Evolutionary conservation across 345 rosid genomes (phyloP), one percentile per base, ranked within the genome.

Genomic region (Heritiera littoralis): DNA sequence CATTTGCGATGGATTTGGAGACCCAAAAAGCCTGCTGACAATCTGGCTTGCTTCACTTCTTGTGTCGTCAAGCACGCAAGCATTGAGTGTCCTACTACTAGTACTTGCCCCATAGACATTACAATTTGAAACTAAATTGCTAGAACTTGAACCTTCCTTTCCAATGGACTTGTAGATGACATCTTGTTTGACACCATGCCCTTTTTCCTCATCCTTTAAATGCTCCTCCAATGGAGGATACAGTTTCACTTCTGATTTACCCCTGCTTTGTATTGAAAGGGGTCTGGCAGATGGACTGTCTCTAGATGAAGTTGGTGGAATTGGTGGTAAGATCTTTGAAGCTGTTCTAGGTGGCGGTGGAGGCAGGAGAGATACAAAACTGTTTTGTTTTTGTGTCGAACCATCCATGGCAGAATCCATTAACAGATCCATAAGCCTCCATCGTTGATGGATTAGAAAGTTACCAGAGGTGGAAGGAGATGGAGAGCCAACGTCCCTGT

Each of bases 261-360:
- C 77, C 41, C 71, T 84, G 30, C 51, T 70, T 58, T 84, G 80
- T 54, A 75, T 9, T 67, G 80, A 51, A 18, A 66, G 46, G 9
- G 55, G 69, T 20, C 75, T 80, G 10, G 60, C 80, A 54, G 77
- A 77, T 4, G 73, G 56, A 55, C 30, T 73, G 11, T 80, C 69
- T 46, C 14, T 46, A 75, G 18, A 38, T 38, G 81, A 59, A 46
- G 61, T 52, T 40, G 86, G 83, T 72, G 87, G 85, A 46, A 55
- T 52, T 40, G 86, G 83, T 75, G 87, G 86, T 32, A 89, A 20
- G 70, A 87, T 89, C 82, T 78, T 89, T n/a, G 92, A 87, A 68
- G 83, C 56, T 67, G 87, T 78, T 76, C 86, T 82, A 8, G 86
- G 86, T 73, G 86, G 89, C 87, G 90, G 89, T 49, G 90, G 88